Base-by-base conservation (phyloP, 192 early-diverging fungal genomes). In the Coemansia umbellata region DNA sequence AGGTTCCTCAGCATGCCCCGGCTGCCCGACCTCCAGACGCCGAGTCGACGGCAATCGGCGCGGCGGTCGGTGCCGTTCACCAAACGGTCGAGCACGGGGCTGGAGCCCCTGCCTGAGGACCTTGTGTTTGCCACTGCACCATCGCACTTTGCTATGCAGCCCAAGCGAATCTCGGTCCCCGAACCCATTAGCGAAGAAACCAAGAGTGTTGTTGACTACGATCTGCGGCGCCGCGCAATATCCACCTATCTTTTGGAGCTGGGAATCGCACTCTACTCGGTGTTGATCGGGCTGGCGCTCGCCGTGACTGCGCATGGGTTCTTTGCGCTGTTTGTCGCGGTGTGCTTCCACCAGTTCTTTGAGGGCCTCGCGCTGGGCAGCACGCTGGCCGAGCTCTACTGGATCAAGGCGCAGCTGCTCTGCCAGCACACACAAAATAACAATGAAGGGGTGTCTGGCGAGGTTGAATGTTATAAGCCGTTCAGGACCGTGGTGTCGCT, bases 341-440 rank as follows among this genome's bases (percentile, higher is more conserved):
- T 89, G 8, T 66, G 81, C 18, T 87, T 91, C 58, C 79, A 79
- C 67, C 89, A 91, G 73, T 78, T 83, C 61, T 87, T 88, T 60
- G 85, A 88, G 60, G 89, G 88, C 17, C 50, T 91, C 26, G 87
- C 87, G 2, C 55, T 91, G 26, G 88, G 88, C 15, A 77, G 84
- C 6, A 80, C 86, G 21, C 77, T 90, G 42, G 82, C 83, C 15
- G 84, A 83, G 21, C 58, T 88, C 15, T 72, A 72, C 43, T 72
- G 69, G 69, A 58, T 72, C 45, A 64, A 72, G 42, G 57, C 69
- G 6, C 69, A 65, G 43, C 51, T 72, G 1, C 51, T 53, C 3
- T 50, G 50, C 14, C 42, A 52, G 18, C 41, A 18, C 21, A n/a
- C n/a, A n/a, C n/a, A n/a, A n/a, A n/a, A n/a, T n/a, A n/a, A n/a